phyloP scores from a whole-genome alignment of 179 eudicot species.

The Carnegiea gigantea region DNA sequence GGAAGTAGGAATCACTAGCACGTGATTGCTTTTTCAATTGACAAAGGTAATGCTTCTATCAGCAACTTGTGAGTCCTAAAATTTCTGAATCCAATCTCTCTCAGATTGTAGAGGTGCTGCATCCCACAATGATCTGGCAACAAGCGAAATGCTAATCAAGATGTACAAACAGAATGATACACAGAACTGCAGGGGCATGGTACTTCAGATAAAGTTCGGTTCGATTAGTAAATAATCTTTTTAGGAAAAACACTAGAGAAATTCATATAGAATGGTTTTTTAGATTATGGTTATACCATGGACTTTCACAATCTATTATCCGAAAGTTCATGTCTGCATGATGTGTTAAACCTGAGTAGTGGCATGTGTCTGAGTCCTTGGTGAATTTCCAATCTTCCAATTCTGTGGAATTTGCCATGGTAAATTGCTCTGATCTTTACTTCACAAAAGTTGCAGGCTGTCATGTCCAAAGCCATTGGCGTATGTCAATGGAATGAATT shows the following conservation, averaged over 20 bases:
- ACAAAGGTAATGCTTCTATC: background rate
- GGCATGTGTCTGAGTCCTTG: background rate
- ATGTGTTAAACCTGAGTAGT: background rate
- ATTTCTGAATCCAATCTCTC: background rate
- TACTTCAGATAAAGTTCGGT: conserved; percentile 34
- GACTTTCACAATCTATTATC: background rate
- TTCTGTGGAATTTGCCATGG: background rate
- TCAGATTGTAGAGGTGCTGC: conserved; percentile 31
- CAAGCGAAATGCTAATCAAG: conserved; percentile 20
- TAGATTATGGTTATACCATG: background rate
- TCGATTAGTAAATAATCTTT: conserved; percentile 7
- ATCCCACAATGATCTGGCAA: conserved; percentile 25
- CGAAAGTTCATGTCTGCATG: background rate
- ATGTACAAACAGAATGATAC: conserved; percentile 23
- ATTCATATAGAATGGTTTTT: background rate
- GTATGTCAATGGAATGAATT: background rate
- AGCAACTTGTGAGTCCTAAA: conserved; percentile 4
- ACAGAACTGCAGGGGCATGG: conserved; percentile 19
- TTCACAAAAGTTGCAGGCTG: background rate
- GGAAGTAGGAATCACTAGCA: background rate
- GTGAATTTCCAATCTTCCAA: background rate
- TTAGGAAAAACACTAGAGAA: conserved; percentile 4
- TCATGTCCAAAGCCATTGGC: background rate
- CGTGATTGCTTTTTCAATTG: no score
- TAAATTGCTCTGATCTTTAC: background rate